Percentiles rank a stretch among this genome's conserved stretches.
phyloP scores from a whole-genome alignment of 495 filamentous ascomycete species.

The Annulohypoxylon bovei region DNA sequence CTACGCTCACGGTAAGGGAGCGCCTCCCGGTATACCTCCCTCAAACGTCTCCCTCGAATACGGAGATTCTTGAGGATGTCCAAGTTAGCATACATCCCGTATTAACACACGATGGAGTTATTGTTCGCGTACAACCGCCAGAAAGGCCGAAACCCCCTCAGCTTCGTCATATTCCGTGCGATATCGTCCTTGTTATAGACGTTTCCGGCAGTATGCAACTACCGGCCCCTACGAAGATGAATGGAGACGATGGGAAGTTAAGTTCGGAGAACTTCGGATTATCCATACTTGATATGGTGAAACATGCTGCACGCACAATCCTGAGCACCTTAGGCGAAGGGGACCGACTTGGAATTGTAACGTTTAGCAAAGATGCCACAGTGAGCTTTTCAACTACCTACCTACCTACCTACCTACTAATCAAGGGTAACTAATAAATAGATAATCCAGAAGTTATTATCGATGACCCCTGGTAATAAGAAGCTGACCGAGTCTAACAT shows the following conservation, averaged over 20 bases:
- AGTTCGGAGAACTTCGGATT: constrained; percentile 48
- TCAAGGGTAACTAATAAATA: constrained; percentile 7
- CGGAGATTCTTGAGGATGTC: constrained; percentile 6
- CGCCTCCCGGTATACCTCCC: not conserved
- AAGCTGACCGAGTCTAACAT: constrained; percentile 43
- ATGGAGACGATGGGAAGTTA: constrained; percentile 24
- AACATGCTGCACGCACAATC: constrained; percentile 58
- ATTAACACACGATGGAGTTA: constrained; percentile 41
- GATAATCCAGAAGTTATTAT: constrained; percentile 50
- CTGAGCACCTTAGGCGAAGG: constrained; percentile 51
- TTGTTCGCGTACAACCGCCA: constrained; percentile 54
- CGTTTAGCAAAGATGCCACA: constrained; percentile 45
- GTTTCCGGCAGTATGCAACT: constrained; percentile 56
- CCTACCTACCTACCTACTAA: not conserved
- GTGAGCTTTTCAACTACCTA: constrained; percentile 21
- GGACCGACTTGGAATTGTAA: constrained; percentile 59
- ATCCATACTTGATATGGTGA: constrained; percentile 56
- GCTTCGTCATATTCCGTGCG: constrained; percentile 51
- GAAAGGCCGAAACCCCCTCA: constrained; percentile 27
- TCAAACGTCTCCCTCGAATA: not conserved
- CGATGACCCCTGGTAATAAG: constrained; percentile 51
- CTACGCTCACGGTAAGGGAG: not conserved
- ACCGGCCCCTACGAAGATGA: constrained; percentile 46
- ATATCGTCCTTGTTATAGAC: constrained; percentile 60
- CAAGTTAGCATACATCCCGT: constrained; percentile 48